These are phyloP conservation scores for Geranomyces variabilis DNA, from an alignment of 192 early-diverging fungal genomes.

Conservation along the genomic window DNA sequence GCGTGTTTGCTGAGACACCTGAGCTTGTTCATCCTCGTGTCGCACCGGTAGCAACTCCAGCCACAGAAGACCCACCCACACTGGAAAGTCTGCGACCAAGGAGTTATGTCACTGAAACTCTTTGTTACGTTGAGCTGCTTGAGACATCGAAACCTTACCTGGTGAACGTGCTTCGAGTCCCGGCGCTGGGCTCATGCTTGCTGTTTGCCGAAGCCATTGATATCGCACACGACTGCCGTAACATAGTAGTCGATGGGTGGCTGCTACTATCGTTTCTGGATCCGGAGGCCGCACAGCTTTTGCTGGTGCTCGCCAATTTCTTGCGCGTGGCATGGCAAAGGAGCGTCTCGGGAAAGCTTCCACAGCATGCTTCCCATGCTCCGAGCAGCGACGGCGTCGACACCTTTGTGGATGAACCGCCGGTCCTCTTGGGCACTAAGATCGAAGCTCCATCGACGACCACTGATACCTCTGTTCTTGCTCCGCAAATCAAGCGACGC, in stretches of 20 bases:
- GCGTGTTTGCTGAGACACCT: conserved; percentile 59
- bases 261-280: conserved; percentile 55
- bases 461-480: too few species aligned
- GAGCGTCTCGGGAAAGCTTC: conserved; percentile 10
- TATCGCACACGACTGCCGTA: conserved; percentile 55
- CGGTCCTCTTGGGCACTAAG: too few species aligned
- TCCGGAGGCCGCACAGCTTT: conserved; percentile 37
- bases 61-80: too few species aligned
- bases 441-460: too few species aligned
- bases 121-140: conserved; percentile 65
- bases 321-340: conserved; percentile 55
- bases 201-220: conserved; percentile 66
- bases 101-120: conserved; percentile 48
- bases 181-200: conserved; percentile 58
- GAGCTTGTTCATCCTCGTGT: conserved; percentile 56
- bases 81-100: conserved; percentile 40
- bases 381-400: too few species aligned
- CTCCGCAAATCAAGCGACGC: neutral
- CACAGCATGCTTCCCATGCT: too few species aligned
- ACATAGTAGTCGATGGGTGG: conserved; percentile 63
- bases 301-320: conserved; percentile 53
- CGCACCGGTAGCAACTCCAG: too few species aligned
- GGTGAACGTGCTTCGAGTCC: conserved; percentile 61
- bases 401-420: too few species aligned
- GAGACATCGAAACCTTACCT: conserved; percentile 72